Conservation (phyloP, 2,329 filamentous ascomycete genomes). For the Juglanconis sp. region DNA sequence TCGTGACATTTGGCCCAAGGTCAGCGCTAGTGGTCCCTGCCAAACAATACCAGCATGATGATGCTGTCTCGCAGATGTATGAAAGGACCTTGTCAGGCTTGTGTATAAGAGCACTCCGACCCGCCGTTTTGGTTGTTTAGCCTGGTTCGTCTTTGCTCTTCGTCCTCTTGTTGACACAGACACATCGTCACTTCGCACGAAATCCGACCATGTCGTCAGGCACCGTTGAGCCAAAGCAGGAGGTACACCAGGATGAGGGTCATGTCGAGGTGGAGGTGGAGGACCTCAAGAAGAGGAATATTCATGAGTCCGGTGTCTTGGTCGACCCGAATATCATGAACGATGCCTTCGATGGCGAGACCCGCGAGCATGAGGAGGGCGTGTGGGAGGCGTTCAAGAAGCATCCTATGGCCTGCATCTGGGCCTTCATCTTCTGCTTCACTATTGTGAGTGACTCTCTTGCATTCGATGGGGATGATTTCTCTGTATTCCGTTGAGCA, state of each 20-base stretch:
- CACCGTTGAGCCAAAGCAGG: constrained; percentile 13
- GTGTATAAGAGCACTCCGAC: neutral
- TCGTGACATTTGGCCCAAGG: neutral
- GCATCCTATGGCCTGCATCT: constrained; percentile 43
- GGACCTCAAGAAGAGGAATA: constrained; percentile 19
- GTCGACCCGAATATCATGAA: constrained; percentile 35
- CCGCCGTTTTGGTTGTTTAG: neutral
- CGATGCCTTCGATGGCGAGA: constrained; percentile 41
- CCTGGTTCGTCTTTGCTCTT: neutral
- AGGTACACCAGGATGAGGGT: neutral
- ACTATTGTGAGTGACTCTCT: constrained; percentile 39
- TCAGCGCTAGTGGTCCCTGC: neutral
- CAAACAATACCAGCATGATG: neutral
- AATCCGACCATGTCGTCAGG: constrained; percentile 17
- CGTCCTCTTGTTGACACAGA: neutral
- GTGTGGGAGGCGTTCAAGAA: constrained; percentile 35
- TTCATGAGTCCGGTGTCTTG: constrained; percentile 33
- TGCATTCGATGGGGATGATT: too few relatives aligned
- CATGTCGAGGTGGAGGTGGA: constrained; percentile 12
- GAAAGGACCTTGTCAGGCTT: neutral
- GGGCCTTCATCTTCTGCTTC: constrained; percentile 48
- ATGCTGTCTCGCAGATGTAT: neutral
- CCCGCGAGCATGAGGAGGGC: constrained; percentile 38
- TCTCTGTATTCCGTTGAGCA: neutral
- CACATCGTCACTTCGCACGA: neutral